Base-by-base conservation (phyloP, 139 green algal genomes). In the Spirogloea muscicola region DNA sequence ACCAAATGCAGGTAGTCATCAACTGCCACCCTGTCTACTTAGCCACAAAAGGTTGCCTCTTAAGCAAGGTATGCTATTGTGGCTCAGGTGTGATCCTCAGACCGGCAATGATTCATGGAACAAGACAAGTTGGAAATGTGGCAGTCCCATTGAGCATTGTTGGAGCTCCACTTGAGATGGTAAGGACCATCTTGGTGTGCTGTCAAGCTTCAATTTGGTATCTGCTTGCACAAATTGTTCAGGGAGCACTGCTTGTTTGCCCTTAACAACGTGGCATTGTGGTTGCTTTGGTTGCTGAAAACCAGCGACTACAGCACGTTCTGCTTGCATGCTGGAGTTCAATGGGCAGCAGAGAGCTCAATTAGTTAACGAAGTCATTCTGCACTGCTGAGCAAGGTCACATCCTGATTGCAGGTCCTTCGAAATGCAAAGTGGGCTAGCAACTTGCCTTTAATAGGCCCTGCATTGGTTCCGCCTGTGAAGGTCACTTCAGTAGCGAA, bases 401-500 rank as follows among this genome's bases (percentile, higher is more conserved):
- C n/a, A n/a, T n/a, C n/a, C 27, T 13, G 16, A 41, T 9, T 64
- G 27, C 59, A 68, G 59, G 25, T 68, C 48, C 18, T 68, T 4
- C 43, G 43, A 5, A 68, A 68, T 6, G 59, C 59, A 18, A 74
- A 48, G 55, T 76, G 68, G 68, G 58, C 55, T 9, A 51, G 29
- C 43, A 39, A 75, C 6, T 18, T 76, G 33, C 68, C 68, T 27
- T 6, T 76, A n/a, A 57, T 76, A 16, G 68, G 68, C 36, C 33
- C 68, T 3, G 52, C 36, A 7, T 38, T 76, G 9, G 57, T 55
- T 9, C 68, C 68, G 13, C 68, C 68, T 25, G 33, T 76, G 57
- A 76, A 9, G 16, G 68, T 72, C 6, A 27, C 52, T n/a, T 55
- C 68, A n/a, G 55, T 76, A 9, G 68, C 68, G 4, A 76, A 76